Conservation (phyloP, 106 monocot genomes). For the Dendrobium catenatum region DNA sequence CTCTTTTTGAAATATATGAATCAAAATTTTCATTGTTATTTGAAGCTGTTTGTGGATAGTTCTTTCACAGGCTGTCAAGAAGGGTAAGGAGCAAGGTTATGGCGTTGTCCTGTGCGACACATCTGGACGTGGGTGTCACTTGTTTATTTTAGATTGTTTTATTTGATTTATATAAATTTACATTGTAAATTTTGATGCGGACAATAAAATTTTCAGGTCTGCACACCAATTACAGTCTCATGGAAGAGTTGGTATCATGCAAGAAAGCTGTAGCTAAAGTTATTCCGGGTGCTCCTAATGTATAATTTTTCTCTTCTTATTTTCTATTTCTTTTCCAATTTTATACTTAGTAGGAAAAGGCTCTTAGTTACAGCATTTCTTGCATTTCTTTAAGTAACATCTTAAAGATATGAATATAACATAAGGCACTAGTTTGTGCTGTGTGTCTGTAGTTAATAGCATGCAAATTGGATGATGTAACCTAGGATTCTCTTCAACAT, state of each 20-base stretch:
- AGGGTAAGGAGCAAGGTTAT: conserved; percentile 73
- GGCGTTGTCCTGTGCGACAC: conserved; percentile 92
- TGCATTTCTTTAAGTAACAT: not conserved
- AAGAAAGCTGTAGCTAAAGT: conserved; percentile 87
- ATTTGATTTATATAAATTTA: not conserved
- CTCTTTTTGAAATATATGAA: not conserved
- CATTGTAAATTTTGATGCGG: not conserved
- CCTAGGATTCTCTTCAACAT: not conserved
- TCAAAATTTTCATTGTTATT: conserved; percentile 9
- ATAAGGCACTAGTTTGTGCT: not conserved
- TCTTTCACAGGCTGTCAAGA: conserved; percentile 95
- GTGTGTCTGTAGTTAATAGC: not conserved
- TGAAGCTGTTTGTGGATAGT: conserved; percentile 40
- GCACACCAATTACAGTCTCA: conserved; percentile 89
- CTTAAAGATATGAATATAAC: not conserved
- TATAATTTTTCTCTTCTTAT: conserved; percentile 24
- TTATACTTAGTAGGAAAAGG: not conserved
- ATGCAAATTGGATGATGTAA: not conserved
- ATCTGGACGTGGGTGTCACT: conserved; percentile 78
- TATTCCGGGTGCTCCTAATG: conserved; percentile 84
- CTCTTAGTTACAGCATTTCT: not conserved
- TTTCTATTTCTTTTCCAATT: not conserved
- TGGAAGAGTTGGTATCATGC: conserved; percentile 94
- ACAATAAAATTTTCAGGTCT: conserved; percentile 42
- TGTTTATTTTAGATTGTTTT: conserved; percentile 1